Percentiles rank a stretch among this genome's conserved stretches.
These are phyloP conservation scores for Heterobasidion annosum DNA, from an alignment of 1,284 basidiomycete genomes.

Conservation along the genomic window DNA sequence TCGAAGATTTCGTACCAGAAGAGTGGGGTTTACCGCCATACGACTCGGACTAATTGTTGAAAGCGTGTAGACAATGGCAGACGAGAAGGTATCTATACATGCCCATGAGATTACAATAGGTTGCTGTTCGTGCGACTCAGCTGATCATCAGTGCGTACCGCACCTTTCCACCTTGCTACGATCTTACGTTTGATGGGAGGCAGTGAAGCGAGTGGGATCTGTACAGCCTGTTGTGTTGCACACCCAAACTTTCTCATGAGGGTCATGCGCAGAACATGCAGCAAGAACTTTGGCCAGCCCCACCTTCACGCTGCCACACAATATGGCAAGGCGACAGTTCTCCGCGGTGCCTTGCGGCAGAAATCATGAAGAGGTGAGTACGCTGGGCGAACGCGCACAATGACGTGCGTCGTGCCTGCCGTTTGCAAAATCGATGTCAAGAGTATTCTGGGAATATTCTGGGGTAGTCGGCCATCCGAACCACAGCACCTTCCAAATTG, in stretches of 20 bases:
- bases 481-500: neutral
- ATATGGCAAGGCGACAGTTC: no score
- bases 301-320: no score
- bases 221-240: neutral
- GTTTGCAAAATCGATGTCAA: no score
- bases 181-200: no score
- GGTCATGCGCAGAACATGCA: neutral
- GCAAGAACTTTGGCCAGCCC: no score
- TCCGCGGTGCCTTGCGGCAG: no score
- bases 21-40: slow-evolving; percentile 70
- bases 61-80: neutral
- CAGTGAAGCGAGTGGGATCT: neutral
- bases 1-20: slow-evolving; percentile 64
- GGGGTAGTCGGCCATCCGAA: neutral
- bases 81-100: neutral
- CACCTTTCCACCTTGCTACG: no score
- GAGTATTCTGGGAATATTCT: no score
- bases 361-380: no score
- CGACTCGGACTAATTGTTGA: neutral
- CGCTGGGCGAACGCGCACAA: no score
- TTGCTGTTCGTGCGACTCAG: neutral
- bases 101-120: neutral
- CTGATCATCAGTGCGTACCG: no score
- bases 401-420: no score
- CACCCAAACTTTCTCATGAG: neutral